These are phyloP conservation scores for Phialophora macrospora DNA, from an alignment of 2,329 filamentous ascomycete species.

Conservation along the genomic window DNA sequence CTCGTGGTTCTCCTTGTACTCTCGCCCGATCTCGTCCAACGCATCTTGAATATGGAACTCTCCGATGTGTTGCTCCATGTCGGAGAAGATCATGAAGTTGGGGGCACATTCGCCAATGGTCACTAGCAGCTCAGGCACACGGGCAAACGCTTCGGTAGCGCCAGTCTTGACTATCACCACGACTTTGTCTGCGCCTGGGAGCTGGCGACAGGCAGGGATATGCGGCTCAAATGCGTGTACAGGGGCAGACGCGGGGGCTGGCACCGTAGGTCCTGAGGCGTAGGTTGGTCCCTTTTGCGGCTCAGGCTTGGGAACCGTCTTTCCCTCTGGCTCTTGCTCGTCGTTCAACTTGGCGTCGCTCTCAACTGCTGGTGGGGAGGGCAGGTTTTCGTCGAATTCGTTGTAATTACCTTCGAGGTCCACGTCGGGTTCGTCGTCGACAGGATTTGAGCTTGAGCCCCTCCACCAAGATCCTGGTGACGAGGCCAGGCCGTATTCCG, in stretches of 20 bases:
- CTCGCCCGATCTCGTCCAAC: slow-evolving; percentile 46
- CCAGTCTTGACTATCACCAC: slow-evolving; percentile 63
- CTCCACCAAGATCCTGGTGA: slow-evolving; percentile 17
- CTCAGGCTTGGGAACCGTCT: slow-evolving; percentile 4
- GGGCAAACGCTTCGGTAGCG: slow-evolving; percentile 59
- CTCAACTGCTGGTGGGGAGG: neutral
- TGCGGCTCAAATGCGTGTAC: neutral
- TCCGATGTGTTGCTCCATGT: slow-evolving; percentile 44
- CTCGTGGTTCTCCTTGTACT: slow-evolving; percentile 50
- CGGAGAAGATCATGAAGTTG: slow-evolving; percentile 56
- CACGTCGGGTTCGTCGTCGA: slow-evolving; percentile 21
- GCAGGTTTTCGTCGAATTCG: neutral
- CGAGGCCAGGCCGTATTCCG: slow-evolving; percentile 8
- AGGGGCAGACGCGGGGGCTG: slow-evolving; percentile 2
- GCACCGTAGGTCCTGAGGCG: neutral
- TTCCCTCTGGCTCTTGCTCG: neutral
- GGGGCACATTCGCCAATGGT: slow-evolving; percentile 57
- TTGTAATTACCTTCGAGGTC: slow-evolving; percentile 16
- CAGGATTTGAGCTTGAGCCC: neutral
- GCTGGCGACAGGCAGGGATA: slow-evolving; percentile 28
- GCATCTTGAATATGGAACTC: slow-evolving; percentile 44
- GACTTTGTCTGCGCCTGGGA: slow-evolving; percentile 34
- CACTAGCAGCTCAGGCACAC: slow-evolving; percentile 60
- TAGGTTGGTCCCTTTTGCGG: slow-evolving; percentile 1
- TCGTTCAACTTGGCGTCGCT: neutral